Evolutionary conservation across 192 early-diverging fungal genomes (phyloP), one percentile per base, ranked within the genome.

Genomic region (Coemansia sp.): DNA sequence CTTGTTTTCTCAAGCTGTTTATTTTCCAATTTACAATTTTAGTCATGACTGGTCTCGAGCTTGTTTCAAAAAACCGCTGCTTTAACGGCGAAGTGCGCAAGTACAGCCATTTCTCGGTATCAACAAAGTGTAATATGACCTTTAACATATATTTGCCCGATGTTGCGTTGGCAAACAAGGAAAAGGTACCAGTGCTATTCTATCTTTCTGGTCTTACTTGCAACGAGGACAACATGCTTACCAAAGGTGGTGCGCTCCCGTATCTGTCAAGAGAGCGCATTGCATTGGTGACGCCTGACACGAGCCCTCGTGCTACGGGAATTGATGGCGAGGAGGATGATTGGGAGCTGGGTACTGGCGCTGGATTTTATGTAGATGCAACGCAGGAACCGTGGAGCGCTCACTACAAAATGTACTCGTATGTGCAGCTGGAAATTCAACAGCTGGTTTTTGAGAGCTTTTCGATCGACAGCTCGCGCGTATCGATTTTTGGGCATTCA

Each of bases 151-250:
- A 87, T 64, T 58, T 91, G 36, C 94, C 94, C 14, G 72, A 82
- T 49, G 36, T 11, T 14, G 78, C 71, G 60, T 42, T 75, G 34
- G 42, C 69, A 14, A 23, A 37, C 25, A 49, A 47, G 10, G 57
- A 56, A 58, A 60, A 48, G 40, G 71, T 75, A 9, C 69, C 78
- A 12, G 68, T 75, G 25, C 57, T 95, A 5, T 89, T 88, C 72
- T 95, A 85, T 60, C 80, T 95, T 2, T 86, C 90, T 14, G 94
- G 94, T n/a, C 82, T 95, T 52, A 90, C 90, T 0, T 88, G 89
- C 67, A 90, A 79, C 47, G 88, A 92, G 52, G 94, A 96, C 78
- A 96, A 96, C 83, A 93, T 94, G 82, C 71, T 91, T 55, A 87
- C 87, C 66, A 96, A 96, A 74, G 85, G 86, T 60, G 91, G 92